Evolutionary conservation across 2,329 filamentous ascomycete genomes (phyloP), one percentile per base, ranked within the genome.

Genomic region (Chrysoporthe puriensis): DNA sequence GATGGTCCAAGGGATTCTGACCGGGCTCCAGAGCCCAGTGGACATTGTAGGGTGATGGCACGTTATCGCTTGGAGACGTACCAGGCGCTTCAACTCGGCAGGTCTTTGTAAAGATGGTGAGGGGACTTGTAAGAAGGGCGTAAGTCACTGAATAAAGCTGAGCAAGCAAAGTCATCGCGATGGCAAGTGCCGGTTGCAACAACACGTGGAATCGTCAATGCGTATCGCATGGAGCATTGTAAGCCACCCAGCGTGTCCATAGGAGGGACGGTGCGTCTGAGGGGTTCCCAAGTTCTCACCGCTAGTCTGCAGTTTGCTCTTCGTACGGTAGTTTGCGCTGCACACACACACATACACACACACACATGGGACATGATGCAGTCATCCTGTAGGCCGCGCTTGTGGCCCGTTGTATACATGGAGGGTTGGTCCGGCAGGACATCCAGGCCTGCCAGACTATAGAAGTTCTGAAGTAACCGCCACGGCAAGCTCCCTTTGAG

Each of bases 391-490:
- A 43, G 16, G 2, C 46, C 61, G 43, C 61, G 26, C 18, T 26
- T 26, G 58, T 54, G 42, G 43, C 14, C 34, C 16, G 54, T 52
- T 18, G 46, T 68, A 64, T 13, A 48, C 40, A 46, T 44, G 34
- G 42, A 67, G 48, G 54, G 59, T 44, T 52, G 61, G 67, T 68
- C 69, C 44, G 42, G 42, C 68, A 64, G 67, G 60, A 63, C 63
- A 66, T 67, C 63, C n/a, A 68, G 73, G 70, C 73, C 73, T n/a
- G 54, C 32, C 54, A 40, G 26, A 54, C 26, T 26, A 21, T 32
- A 16, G 14, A 54, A 40, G 32, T 3, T 36, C 54, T 18, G 52
- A 34, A 36, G 54, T 14, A 40, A 11, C 21, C 8, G 13, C 48
- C 48, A 52, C 48, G 48, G 26, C 48, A 9, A 4, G 21, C 48